Base-by-base conservation (phyloP, 495 filamentous ascomycete species). In the Saxophila tyrrhenica region DNA sequence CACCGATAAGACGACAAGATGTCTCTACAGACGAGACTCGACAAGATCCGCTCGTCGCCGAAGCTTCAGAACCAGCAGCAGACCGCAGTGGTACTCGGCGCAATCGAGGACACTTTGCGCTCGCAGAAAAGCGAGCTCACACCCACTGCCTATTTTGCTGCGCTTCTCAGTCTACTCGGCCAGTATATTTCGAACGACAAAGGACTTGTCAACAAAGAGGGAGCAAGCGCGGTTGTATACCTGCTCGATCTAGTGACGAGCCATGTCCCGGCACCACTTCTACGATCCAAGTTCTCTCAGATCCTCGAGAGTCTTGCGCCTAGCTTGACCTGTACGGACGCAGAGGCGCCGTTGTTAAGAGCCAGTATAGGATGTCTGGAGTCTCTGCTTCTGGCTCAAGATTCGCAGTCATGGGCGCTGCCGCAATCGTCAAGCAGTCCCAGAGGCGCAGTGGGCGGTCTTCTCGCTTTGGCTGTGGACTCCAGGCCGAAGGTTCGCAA, bases 11-110 rank as follows among this genome's bases (percentile, higher is more conserved):
- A n/a, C n/a, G n/a, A n/a, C n/a, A n/a, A n/a, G n/a, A n/a, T n/a
- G n/a, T n/a, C n/a, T n/a, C n/a, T n/a, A n/a, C n/a, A n/a, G 29
- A 13, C 5, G 29, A 94, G 86, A 76, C 78, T 98, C 63, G 86
- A 91, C 68, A 95, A 89, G 77, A 95, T 97, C 66, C 85, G 92
- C 21, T 64, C 63, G 70, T 89, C 86, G 68, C 92, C 92, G 24
- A 94, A 94, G 73, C 82, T 95, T 62, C 85, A 97, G 69, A 97
- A 86, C 70, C 87, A 94, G 72, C 82, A 91, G 68, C 88, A 97
- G 89, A 94, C 86, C 57, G 82, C 82, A 48, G 81, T 91, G 62
- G 86, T 97, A 51, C 80, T 98, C 52, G 82, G 81, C 59, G 91
- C 91, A 42, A 82, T 98, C 43, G 91, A 98, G 69, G 84, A 92